Percentiles rank a stretch among this genome's conserved stretches.
Evolutionary conservation across 257 asterid genomes (phyloP).

Genomic region (Lycium barbarum): DNA sequence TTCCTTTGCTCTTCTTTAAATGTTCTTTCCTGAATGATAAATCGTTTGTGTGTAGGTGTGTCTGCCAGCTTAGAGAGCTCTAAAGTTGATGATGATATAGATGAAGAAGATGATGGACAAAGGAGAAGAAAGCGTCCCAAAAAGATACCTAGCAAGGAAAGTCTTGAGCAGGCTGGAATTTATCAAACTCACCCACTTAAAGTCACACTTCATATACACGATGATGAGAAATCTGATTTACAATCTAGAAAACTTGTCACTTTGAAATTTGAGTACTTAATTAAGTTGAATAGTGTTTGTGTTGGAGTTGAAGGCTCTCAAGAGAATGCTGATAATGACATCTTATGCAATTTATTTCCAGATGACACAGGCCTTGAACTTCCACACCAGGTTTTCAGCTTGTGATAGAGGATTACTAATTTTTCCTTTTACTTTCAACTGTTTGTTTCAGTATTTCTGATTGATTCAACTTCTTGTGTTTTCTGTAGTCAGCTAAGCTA

Average conservation of each 20-base stretch:
- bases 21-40: background rate
- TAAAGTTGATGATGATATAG: conserved; percentile 80
- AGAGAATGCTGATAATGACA: conserved; percentile 59
- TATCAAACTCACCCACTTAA: conserved; percentile 94
- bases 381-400: conserved; percentile 84
- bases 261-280: conserved; percentile 82
- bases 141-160: conserved; percentile 84
- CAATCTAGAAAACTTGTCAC: conserved; percentile 64
- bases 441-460: conserved; percentile 29
- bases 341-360: conserved; percentile 94
- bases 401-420: conserved; percentile 27
- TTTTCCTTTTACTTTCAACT: conserved; percentile 27
- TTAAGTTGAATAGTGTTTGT: conserved; percentile 76
- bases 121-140: conserved; percentile 92
- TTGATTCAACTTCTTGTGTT: conserved; percentile 32
- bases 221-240: conserved; percentile 60
- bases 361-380: conserved; percentile 95
- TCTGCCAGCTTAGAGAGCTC: conserved; percentile 68
- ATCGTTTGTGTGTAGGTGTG: conserved; percentile 24
- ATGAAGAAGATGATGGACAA: conserved; percentile 94
- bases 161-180: conserved; percentile 80
- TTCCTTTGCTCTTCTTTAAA: background rate
- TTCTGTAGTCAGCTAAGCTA: conserved; percentile 88
- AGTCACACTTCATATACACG: conserved; percentile 71
- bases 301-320: conserved; percentile 87